phyloP scores from a whole-genome alignment of 768 basidiomycete genomes.

The Xerocomellus amylosporus region DNA sequence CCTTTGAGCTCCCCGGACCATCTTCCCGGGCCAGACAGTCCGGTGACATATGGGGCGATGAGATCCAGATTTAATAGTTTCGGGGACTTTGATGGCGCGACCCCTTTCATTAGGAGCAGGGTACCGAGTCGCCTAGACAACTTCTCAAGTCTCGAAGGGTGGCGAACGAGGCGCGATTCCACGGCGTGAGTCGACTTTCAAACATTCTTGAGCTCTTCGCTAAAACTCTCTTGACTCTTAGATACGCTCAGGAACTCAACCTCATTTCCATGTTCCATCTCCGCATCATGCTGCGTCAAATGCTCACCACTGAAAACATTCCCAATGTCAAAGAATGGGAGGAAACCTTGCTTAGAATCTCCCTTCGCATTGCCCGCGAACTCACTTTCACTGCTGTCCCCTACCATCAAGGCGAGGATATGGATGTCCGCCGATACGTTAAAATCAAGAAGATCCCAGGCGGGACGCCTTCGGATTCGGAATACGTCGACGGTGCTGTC shows the following conservation, averaged over 20 bases:
- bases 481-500: constrained; percentile 95
- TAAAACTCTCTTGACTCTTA: constrained; percentile 26
- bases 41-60: constrained; percentile 45
- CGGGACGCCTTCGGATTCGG: constrained; percentile 86
- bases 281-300: constrained; percentile 87
- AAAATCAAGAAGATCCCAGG: constrained; percentile 99
- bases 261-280: constrained; percentile 85
- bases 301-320: constrained; percentile 78
- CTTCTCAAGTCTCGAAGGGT: constrained; percentile 59
- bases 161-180: constrained; percentile 86
- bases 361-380: constrained; percentile 82
- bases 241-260: constrained; percentile 83
- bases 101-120: constrained; percentile 82
- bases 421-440: constrained; percentile 93
- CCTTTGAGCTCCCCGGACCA: constrained; percentile 78
- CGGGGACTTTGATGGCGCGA: constrained; percentile 66
- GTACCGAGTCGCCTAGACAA: constrained; percentile 75
- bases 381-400: constrained; percentile 70
- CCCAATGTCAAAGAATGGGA: constrained; percentile 89
- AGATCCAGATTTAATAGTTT: constrained; percentile 69
- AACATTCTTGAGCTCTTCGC: constrained; percentile 1
- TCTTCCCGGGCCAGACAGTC: constrained; percentile 49
- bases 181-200: constrained; percentile 63
- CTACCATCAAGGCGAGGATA: constrained; percentile 83
- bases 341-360: constrained; percentile 72